Base-by-base conservation (phyloP, 139 green algal genomes). In the Chlorella sp. region DNA sequence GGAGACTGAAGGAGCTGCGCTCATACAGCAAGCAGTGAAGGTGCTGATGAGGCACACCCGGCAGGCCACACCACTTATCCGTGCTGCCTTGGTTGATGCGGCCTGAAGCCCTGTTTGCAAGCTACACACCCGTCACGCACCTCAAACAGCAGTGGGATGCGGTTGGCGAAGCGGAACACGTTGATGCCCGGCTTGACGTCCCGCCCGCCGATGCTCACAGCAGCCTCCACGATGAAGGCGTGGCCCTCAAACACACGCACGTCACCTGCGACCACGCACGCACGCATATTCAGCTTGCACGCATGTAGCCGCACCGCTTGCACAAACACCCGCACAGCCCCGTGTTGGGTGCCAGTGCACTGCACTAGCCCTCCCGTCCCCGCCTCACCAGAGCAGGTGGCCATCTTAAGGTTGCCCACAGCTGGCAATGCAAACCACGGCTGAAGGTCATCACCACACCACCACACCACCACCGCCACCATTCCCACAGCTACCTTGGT, bases 111-210 rank as follows among this genome's bases (percentile, higher is more conserved):
- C n/a, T n/a, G n/a, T n/a, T n/a, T n/a, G 42, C 42, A 10, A 55
- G 42, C 42, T 55, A 6, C 65, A 14, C 17, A 3, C n/a, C n/a
- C n/a, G n/a, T n/a, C n/a, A 10, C 80, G 74, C 59, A 83, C 85
- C 87, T 98, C 94, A 71, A 98, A 98, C 49, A 98, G 86, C 75
- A 98, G 85, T 33, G 94, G 94, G 64, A 98, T 98, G 83, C 94
- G 89, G 80, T 98, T 98, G 59, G 94, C 94, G 79, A 97, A 98
- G 66, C 93, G 82, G 82, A 94, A 85, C 31, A 97, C 86, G 77
- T 97, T 97, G 81, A 97, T 90, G 72, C 79, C 79, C 5, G 88
- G 83, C 82, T 92, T 95, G 49, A 97, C 84, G 72, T 96, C 84
- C 20, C 74, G 77, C 6, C 94, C 94, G 3, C 94, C 94, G n/a